A percentile compares a stretch with the other conserved stretches of the same genome.
Evolutionary conservation across 2,329 filamentous ascomycete species (phyloP).

Genomic region (Pseudogymnoascus sp.): DNA sequence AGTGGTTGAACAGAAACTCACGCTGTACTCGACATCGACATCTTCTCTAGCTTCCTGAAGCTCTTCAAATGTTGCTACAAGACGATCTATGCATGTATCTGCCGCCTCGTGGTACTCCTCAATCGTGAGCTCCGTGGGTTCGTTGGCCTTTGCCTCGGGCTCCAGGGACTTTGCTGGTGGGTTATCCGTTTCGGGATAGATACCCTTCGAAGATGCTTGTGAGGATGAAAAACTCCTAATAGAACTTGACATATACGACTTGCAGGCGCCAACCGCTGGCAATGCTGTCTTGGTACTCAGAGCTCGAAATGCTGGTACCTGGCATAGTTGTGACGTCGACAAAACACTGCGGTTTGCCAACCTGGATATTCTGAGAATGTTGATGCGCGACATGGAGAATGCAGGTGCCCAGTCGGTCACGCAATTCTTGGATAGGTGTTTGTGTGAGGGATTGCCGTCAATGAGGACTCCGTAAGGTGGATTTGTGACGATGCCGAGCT

Average conservation of each 20-base stretch:
- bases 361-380: conserved; percentile 7
- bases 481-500: background rate
- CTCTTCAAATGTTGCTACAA: conserved; percentile 57
- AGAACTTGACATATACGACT: background rate
- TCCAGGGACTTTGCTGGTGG: conserved; percentile 39
- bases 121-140: conserved; percentile 58
- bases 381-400: background rate
- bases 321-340: background rate
- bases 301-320: background rate
- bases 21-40: conserved; percentile 82
- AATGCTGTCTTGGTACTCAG: background rate
- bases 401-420: background rate
- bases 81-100: conserved; percentile 60
- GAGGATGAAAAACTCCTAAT: background rate
- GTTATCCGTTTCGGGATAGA: conserved; percentile 51
- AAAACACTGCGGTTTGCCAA: conserved; percentile 4
- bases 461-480: background rate
- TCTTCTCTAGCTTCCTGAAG: conserved; percentile 65
- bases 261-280: background rate
- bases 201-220: conserved; percentile 34
- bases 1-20: conserved; percentile 37
- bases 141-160: conserved; percentile 33
- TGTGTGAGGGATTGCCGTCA: background rate
- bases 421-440: background rate
- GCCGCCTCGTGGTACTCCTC: conserved; percentile 69